Percentiles rank a stretch among this genome's conserved stretches.
Conservation (phyloP, 192 early-diverging fungal genomes). For the Backusella parvicylindrica region DNA sequence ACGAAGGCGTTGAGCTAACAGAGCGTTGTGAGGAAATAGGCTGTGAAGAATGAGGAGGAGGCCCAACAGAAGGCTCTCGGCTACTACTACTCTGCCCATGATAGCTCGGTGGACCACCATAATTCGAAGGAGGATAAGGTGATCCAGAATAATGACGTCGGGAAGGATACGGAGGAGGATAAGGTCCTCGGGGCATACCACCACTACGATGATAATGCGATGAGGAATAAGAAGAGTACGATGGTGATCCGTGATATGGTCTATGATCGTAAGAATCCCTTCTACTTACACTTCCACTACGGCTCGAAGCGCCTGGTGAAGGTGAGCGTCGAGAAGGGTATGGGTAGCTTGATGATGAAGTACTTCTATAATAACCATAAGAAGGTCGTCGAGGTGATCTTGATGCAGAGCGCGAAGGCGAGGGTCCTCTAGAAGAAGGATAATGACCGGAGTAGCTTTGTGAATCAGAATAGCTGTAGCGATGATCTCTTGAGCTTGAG, state of each 20-base stretch:
- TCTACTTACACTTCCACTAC: slow-evolving; percentile 3
- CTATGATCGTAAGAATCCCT: slow-evolving; percentile 26
- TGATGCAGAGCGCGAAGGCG: background rate
- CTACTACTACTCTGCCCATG: background rate
- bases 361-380: slow-evolving; percentile 14
- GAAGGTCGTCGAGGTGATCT: slow-evolving; percentile 11
- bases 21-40: background rate
- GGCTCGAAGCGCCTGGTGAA: background rate
- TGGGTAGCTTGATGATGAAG: background rate
- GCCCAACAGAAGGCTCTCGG: background rate
- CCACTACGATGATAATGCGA: background rate
- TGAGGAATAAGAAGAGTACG: background rate
- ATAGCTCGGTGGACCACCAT: background rate
- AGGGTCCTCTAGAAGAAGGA: background rate
- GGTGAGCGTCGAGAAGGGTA: slow-evolving; percentile 22
- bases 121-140: background rate
- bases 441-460: slow-evolving; percentile 10
- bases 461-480: slow-evolving; percentile 50
- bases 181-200: background rate
- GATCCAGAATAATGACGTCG: slow-evolving; percentile 12
- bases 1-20: background rate
- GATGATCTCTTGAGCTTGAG: slow-evolving; percentile 6
- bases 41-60: background rate
- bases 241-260: background rate
- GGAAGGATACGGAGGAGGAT: background rate